Percentiles rank a stretch among this genome's conserved stretches.
Conservation (phyloP, 768 basidiomycete genomes). For the Hebeloma cylindrosporum region DNA sequence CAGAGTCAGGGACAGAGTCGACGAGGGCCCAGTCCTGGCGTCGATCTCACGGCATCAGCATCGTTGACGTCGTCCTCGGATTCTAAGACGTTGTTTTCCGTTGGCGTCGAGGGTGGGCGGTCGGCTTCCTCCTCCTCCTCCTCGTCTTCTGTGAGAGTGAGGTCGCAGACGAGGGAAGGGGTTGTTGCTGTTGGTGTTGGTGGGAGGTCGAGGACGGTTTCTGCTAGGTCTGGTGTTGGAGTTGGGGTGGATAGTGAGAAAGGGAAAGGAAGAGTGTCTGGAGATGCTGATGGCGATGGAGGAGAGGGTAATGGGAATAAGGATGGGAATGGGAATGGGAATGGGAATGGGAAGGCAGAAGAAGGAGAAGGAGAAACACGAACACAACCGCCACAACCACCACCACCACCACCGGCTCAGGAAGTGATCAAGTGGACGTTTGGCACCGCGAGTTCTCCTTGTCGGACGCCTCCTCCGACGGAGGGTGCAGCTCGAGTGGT, state of each 20-base stretch:
- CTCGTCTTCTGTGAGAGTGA: background rate
- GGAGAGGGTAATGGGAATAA: background rate
- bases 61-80: background rate
- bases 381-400: too few species aligned
- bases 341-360: slow-evolving; percentile 3
- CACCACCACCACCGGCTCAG: too few species aligned
- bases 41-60: background rate
- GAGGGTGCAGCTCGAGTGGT: too few species aligned
- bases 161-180: background rate
- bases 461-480: background rate
- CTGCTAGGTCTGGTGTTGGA: background rate
- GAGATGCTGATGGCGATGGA: slow-evolving; percentile 31
- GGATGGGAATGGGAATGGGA: background rate
- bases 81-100: too few species aligned
- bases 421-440: slow-evolving; percentile 19
- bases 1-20: background rate
- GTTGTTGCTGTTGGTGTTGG: too few species aligned
- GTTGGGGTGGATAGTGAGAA: background rate
- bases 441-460: slow-evolving; percentile 15
- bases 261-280: background rate
- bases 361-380: background rate
- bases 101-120: too few species aligned
- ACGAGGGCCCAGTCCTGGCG: too few species aligned
- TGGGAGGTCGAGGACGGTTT: too few species aligned
- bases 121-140: too few species aligned